Conservation (phyloP, 345 rosid genomes). For the Theobroma cacao region DNA sequence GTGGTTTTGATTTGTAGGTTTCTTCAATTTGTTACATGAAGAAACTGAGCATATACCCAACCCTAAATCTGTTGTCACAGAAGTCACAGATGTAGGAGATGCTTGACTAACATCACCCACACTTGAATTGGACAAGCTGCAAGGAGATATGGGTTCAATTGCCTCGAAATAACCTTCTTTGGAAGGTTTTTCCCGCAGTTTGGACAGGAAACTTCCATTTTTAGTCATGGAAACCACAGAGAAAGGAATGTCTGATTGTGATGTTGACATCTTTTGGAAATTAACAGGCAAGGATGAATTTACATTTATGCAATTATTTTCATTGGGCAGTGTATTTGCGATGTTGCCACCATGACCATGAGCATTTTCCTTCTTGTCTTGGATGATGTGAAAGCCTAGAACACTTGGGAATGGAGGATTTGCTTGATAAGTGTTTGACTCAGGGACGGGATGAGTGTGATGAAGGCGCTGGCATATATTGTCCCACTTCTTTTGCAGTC, state of each 20-base stretch:
- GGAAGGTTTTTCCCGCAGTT: constrained; percentile 33
- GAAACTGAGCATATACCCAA: constrained; percentile 39
- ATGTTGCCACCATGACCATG: constrained; percentile 19
- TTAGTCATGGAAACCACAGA: constrained; percentile 22
- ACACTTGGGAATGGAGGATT: constrained; percentile 30
- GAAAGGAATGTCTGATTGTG: constrained; percentile 11
- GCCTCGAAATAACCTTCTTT: constrained; percentile 29
- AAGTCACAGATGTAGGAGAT: constrained; percentile 47
- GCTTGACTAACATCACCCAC: constrained; percentile 34
- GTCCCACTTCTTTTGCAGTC: constrained; percentile 45
- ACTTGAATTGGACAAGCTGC: constrained; percentile 44
- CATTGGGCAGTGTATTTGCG: constrained; percentile 15
- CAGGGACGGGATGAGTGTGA: constrained; percentile 20
- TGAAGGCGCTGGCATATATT: constrained; percentile 38
- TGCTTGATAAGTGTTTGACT: constrained; percentile 15
- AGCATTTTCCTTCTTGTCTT: constrained; percentile 29
- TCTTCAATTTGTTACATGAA: constrained; percentile 28
- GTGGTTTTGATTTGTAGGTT: constrained; percentile 19
- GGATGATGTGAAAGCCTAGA: constrained; percentile 30
- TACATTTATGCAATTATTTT: constrained; percentile 18
- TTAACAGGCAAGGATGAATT: constrained; percentile 25
- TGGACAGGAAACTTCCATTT: constrained; percentile 29
- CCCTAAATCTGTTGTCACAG: constrained; percentile 57
- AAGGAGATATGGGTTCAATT: constrained; percentile 27
- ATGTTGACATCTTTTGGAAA: constrained; percentile 23